Evolutionary conservation across 2,329 filamentous ascomycete genomes (phyloP), one percentile per base, ranked within the genome.

Genomic region (Stachybotrys elegans): DNA sequence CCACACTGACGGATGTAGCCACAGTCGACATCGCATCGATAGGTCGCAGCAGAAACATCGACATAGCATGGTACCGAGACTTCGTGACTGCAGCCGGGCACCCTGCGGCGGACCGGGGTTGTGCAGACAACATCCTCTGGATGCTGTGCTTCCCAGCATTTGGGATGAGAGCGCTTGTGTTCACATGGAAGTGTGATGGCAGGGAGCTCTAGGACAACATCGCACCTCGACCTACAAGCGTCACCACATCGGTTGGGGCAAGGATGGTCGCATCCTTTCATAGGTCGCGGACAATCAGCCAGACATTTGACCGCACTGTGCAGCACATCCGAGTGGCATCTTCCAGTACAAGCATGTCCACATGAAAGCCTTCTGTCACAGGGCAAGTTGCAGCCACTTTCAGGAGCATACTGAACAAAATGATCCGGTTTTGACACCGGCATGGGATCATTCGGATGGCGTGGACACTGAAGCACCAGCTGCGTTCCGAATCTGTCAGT

Each of bases 391-490:
- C 82, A 86, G 1, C 83, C 83, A 32, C 81, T 81, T 56, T 87
- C 83, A 0, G 83, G 83, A 1, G 75, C 68, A 7, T 76, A 58
- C 6, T 61, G 59, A 0, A 65, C 47, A 50, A 87, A 86, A 47
- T 86, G 70, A 2, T 82, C 76, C 0, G 81, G 75, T 2, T 62
- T 50, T 0, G 70, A 70, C 2, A 80, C 76, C 2, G 54, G 16
- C 11, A 86, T 75, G 0, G 60, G 52, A 0, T 63, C 73, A 0
- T 78, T 65, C 1, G 68, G 69, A 53, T 88, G 84, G 1, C 83
- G 75, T 4, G 78, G 72, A 45, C 84, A 88, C 42, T 70, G 67
- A 0, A 87, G 66, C 16, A 73, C 69, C 2, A 88, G 58, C 0
- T 51, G 45, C 0, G 53, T 51, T 0, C 81, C 81, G 4, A 86